Evolutionary conservation across 2,329 filamentous ascomycete species (phyloP).

Genomic region (Dothistroma pini): DNA sequence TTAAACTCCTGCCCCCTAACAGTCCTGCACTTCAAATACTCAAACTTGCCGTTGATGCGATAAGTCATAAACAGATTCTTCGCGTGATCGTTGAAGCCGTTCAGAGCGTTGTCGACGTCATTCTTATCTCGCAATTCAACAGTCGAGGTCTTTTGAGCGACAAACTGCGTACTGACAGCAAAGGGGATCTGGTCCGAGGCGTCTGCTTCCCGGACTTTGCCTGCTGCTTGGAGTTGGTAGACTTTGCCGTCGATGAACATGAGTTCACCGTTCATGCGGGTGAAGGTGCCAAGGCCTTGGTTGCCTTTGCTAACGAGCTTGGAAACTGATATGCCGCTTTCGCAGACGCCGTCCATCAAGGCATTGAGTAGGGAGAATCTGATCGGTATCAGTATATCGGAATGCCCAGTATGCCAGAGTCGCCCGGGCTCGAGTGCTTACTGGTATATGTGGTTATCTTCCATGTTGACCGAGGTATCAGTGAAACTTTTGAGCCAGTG

Average conservation of each 20-base stretch:
- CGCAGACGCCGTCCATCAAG: slow-evolving; percentile 45
- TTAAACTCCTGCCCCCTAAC: slow-evolving; percentile 34
- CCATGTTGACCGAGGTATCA: slow-evolving; percentile 25
- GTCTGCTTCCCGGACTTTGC: slow-evolving; percentile 34
- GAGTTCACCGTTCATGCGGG: slow-evolving; percentile 44
- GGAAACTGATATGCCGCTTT: slow-evolving; percentile 46
- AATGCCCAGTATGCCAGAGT: background rate
- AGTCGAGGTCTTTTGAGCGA: slow-evolving; percentile 26
- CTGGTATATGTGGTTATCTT: slow-evolving; percentile 43
- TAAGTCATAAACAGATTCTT: slow-evolving; percentile 36
- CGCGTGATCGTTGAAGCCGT: slow-evolving; percentile 28
- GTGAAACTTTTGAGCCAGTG: background rate
- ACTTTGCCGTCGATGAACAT: slow-evolving; percentile 41
- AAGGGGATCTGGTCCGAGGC: slow-evolving; percentile 40
- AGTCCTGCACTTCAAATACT: slow-evolving; percentile 33
- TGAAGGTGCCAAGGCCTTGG: slow-evolving; percentile 50
- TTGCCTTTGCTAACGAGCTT: slow-evolving; percentile 47
- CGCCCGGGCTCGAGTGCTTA: slow-evolving; percentile 30
- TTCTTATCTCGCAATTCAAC: slow-evolving; percentile 26
- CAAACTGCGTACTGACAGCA: slow-evolving; percentile 35
- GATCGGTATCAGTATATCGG: background rate
- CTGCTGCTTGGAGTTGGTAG: slow-evolving; percentile 42
- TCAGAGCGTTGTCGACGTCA: slow-evolving; percentile 27
- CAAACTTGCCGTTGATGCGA: slow-evolving; percentile 30
- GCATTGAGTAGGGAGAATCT: background rate